These are phyloP conservation scores for Erythrophleum fordii DNA, from an alignment of 306 rosid genomes.

Conservation along the genomic window DNA sequence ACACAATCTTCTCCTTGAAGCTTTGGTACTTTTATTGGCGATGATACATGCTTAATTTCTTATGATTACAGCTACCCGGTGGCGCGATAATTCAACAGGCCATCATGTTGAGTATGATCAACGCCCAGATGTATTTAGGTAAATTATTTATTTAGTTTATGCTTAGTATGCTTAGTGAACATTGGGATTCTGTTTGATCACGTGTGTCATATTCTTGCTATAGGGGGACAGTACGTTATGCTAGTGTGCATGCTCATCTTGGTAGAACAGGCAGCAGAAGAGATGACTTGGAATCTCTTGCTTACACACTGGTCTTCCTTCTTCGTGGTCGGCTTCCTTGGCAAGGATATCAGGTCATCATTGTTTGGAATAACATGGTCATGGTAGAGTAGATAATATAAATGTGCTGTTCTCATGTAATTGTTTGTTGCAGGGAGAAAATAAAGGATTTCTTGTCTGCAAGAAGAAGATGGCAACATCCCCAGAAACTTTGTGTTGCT, in stretches of 20 bases:
- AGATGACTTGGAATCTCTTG: conserved; percentile 89
- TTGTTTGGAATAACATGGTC: not conserved
- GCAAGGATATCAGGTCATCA: conserved; percentile 81
- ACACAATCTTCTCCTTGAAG: not conserved
- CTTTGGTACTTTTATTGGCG: not conserved
- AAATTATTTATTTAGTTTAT: conserved; percentile 10
- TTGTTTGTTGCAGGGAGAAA: conserved; percentile 64
- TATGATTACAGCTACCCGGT: conserved; percentile 56
- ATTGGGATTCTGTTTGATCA: conserved; percentile 25
- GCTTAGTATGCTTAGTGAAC: conserved; percentile 7
- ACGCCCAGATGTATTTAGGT: conserved; percentile 85
- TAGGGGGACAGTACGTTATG: conserved; percentile 85
- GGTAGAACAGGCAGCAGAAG: conserved; percentile 90
- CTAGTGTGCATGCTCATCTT: conserved; percentile 83
- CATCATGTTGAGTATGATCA: conserved; percentile 80
- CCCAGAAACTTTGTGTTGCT: conserved; percentile 67
- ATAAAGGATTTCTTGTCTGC: conserved; percentile 79
- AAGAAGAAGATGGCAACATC: conserved; percentile 83
- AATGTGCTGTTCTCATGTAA: not conserved
- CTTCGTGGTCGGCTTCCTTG: conserved; percentile 80
- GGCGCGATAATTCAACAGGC: conserved; percentile 64
- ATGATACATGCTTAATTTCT: not conserved
- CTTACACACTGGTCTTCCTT: conserved; percentile 71
- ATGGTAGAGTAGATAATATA: not conserved
- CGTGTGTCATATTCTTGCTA: conserved; percentile 18